Base-by-base conservation (phyloP, 345 rosid species). In the Aquilaria malaccensis region DNA sequence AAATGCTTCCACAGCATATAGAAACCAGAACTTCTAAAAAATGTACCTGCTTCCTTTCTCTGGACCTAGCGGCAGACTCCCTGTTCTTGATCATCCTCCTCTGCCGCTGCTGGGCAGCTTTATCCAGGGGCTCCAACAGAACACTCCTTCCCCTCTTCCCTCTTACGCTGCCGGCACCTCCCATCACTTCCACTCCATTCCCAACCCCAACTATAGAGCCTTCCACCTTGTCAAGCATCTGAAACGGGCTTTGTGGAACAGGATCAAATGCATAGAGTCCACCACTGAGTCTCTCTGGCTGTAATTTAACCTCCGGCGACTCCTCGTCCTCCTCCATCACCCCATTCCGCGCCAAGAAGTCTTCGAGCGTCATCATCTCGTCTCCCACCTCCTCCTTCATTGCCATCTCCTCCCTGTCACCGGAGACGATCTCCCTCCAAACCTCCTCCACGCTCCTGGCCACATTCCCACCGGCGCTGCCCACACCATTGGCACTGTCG, bases 81-180 rank as follows among this genome's bases (percentile, higher is more conserved):
- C 99, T 76, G 58, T 94, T 94, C 93, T 94, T 94, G 41, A 94
- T 94, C 99, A 90, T 94, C 83, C 99, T 83, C 75, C 79, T 80
- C 68, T 94, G 99, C 66, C 99, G 83, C 70, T 94, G 97, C 71
- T 86, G 91, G 6, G 91, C 87, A 0, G 84, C 95, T 77, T 81
- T 90, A 63, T 94, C 99, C 75, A 88, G 48, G 1, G 87, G 87
- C 68, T 90, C 96, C 80, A 86, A 67, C 66, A 78, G 65, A 32
- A 76, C 61, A 72, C 80, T 64, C 77, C 82, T 77, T 72, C 83
- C 85, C 73, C 97, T 87, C 82, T 84, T 87, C 72, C 86, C 89
- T 63, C 84, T 78, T n/a, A 82, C 83, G 10, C 74, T 77, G 50
- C 50, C 49, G 29, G 15, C 64, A 29, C 30, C 57, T 50, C 60